Evolutionary conservation across 1,284 basidiomycete species (phyloP), one percentile per base, ranked within the genome.

Genomic region (Papiliotrema terrestris): DNA sequence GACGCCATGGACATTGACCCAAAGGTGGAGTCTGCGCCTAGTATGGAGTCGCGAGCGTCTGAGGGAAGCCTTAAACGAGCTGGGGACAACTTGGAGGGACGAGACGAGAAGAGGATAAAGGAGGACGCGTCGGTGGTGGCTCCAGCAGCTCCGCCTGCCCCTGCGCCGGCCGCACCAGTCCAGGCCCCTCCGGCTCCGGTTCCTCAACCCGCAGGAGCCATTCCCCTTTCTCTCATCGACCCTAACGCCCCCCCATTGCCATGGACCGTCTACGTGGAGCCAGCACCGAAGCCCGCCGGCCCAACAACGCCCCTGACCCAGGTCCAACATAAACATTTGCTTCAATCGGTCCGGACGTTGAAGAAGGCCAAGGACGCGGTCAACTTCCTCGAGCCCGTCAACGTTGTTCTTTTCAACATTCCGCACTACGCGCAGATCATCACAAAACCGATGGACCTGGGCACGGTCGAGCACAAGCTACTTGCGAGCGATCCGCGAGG

Each of bases 371-470:
- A 90, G 72, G 91, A 95, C 53, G 84, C 91, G 0, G 74, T 72
- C 8, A 86, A 91, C 1, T 99, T 98, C 79, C 77, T 89, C 51
- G 80, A 80, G 52, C 94, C 96, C 19, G 96, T 99, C 56, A 94
- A 98, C 72, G 83, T 86, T n/a, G 82, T 95, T 60, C 87, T 84
- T 1, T 83, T 97, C 61, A 86, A 86, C 65, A 89, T 98, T 58
- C 96, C 93, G 14, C 91, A 95, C 71, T 99, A 99, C 70, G 83
- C 83, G 45, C 82, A 82, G 53, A 85, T 98, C 70, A 86, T 99
- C 78, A 88, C 86, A 67, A 83, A 83, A 35, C 96, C 96, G 0
- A 97, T 97, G 91, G 96, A 98, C 74, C 83, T 99, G 49, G 83
- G 85, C n/a, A 96, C 94, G 22, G 84, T 98, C 59, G 95, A 98